Percentiles rank a stretch among this genome's conserved stretches.
These are phyloP conservation scores for Stygiomarasmius scandens DNA, from an alignment of 1,284 basidiomycete genomes.

Conservation along the genomic window DNA sequence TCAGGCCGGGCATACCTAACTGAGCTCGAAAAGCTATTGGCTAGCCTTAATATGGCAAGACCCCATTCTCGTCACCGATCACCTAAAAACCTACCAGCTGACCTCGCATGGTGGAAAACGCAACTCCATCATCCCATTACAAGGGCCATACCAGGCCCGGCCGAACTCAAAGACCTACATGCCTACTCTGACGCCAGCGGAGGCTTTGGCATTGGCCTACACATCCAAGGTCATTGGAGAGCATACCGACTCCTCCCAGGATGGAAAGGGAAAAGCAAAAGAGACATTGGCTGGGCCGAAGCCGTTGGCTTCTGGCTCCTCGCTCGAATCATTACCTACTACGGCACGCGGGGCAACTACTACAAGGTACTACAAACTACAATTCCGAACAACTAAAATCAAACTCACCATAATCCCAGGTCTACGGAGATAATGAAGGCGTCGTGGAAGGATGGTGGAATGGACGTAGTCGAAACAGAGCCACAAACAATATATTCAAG, in stretches of 20 bases:
- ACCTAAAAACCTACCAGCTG: conserved; percentile 12
- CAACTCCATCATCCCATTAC: conserved; percentile 19
- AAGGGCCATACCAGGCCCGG: conserved; percentile 30
- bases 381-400: background rate
- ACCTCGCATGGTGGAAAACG: conserved; percentile 42
- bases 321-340: conserved; percentile 20
- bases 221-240: conserved; percentile 35
- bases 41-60: conserved; percentile 12
- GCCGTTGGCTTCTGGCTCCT: conserved; percentile 42
- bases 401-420: background rate
- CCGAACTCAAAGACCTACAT: conserved; percentile 24
- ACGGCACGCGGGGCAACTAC: conserved; percentile 7
- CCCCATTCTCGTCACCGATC: conserved; percentile 29
- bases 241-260: conserved; percentile 37
- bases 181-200: conserved; percentile 50
- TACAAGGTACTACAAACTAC: conserved; percentile 17
- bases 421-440: conserved; percentile 40
- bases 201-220: conserved; percentile 37
- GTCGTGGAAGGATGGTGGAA: conserved; percentile 43
- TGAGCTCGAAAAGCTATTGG: conserved; percentile 29
- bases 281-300: conserved; percentile 39
- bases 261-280: conserved; percentile 27
- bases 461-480: conserved; percentile 32
- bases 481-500: conserved; percentile 25
- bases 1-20: conserved; percentile 34